Conservation (phyloP, 2,329 filamentous ascomycete species). For the Neonectria faginata region DNA sequence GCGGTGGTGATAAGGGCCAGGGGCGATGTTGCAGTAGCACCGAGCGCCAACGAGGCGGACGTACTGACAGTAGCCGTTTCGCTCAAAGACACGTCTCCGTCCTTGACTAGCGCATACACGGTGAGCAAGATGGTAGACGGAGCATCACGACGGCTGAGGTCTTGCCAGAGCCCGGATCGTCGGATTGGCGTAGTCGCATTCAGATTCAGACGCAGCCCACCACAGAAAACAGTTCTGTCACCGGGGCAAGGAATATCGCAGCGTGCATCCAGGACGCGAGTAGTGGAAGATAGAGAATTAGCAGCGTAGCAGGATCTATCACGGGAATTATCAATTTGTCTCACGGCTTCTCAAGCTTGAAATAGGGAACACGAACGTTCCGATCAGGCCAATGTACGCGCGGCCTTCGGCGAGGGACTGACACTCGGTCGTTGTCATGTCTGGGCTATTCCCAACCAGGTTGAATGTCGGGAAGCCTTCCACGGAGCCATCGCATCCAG, state of each 20-base stretch:
- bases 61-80: not conserved
- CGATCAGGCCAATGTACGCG: slow-evolving; percentile 25
- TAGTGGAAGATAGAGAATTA: slow-evolving; percentile 11
- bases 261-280: not conserved
- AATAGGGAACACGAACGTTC: slow-evolving; percentile 6
- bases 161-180: not conserved
- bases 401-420: slow-evolving; percentile 6
- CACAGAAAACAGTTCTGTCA: slow-evolving; percentile 31
- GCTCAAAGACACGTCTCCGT: too few relatives aligned
- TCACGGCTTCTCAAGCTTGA: not conserved
- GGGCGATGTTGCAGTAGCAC: not conserved
- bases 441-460: slow-evolving; percentile 4
- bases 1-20: not conserved
- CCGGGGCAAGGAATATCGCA: slow-evolving; percentile 34
- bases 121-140: slow-evolving; percentile 29
- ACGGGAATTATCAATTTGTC: not conserved
- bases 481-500: slow-evolving; percentile 30
- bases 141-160: slow-evolving; percentile 19
- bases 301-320: slow-evolving; percentile 33
- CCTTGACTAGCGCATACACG: slow-evolving; percentile 14
- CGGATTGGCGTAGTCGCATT: not conserved
- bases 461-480: slow-evolving; percentile 32
- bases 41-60: not conserved
- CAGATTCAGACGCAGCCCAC: slow-evolving; percentile 11
- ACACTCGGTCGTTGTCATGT: slow-evolving; percentile 32